Evolutionary conservation across 495 filamentous ascomycete genomes (phyloP), one percentile per base, ranked within the genome.

Genomic region (Aeminium ludgeri): DNA sequence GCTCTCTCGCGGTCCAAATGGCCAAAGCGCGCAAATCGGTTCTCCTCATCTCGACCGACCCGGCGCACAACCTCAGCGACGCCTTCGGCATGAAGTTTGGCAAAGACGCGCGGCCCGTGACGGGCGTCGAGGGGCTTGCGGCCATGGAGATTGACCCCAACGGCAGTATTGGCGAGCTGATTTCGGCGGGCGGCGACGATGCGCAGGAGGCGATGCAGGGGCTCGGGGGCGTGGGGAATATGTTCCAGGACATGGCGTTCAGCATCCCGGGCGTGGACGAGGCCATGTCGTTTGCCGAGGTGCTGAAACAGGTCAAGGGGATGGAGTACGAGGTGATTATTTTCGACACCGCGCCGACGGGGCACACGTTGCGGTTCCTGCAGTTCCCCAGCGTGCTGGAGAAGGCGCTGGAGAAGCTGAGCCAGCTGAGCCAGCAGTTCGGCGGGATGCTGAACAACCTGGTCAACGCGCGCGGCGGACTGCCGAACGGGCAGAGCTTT

Each of bases 61-160:
- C 89, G 43, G 89, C 89, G 37, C 89, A 99, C 72, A 99, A 99
- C 62, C 72, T 99, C 39, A 89, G 82, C 58, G 89, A 99, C 66
- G 89, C 89, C 39, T 96, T 99, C 57, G 82, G 80, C 50, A 87
- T 96, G 65, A 96, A 99, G 62, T 99, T 99, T 57, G 89, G 89
- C 60, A 99, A 99, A 70, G 89, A 96, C 61, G 89, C 89, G 31
- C 76, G 85, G 37, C 72, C 94, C 15, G 65, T 99, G 45, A 75
- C 94, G 57, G 89, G 89, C 44, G 95, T 89, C 58, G 70, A 74
- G 12, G 96, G 96, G 56, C 67, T 99, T 40, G 92, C 85, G 52
- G 89, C 89, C 16, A 99, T 99, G 89, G 89, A 99, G 67, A 96
- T 99, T 51, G 89, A 99, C 60, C 89, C 89, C 34, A 96, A 92